Evolutionary conservation across 2,329 filamentous ascomycete species (phyloP).

Genomic region (Chrysosphaeria jannelii): DNA sequence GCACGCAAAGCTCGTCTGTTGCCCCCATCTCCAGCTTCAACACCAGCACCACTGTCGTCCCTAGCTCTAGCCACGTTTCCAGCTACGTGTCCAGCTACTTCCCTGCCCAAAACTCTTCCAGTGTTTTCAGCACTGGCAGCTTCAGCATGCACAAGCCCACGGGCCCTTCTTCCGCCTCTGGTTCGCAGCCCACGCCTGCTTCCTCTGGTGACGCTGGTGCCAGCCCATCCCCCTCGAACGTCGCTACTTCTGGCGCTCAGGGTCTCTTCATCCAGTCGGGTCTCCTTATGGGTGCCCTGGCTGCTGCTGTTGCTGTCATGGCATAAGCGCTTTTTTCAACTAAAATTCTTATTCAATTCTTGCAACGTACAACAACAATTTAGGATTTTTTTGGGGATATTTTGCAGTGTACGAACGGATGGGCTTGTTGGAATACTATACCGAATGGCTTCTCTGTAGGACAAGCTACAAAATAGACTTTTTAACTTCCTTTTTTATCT

Average conservation of each 20-base stretch:
- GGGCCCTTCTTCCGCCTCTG: constrained; percentile 3
- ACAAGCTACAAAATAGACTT: not conserved
- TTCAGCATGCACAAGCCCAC: constrained; percentile 2
- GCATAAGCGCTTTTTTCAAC: constrained; percentile 6
- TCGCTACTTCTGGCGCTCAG: constrained; percentile 7
- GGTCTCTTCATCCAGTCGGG: constrained; percentile 12
- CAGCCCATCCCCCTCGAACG: constrained; percentile 1
- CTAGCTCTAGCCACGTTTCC: constrained; percentile 2
- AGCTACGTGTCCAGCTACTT: constrained; percentile 3
- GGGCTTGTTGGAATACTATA: no score
- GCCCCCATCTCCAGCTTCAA: constrained; percentile 4
- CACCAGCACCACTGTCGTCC: constrained; percentile 4
- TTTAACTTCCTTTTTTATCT: not conserved
- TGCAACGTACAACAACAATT: no score
- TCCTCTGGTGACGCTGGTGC: not conserved
- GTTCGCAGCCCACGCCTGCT: not conserved
- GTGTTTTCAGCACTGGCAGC: constrained; percentile 5
- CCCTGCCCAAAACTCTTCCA: constrained; percentile 1
- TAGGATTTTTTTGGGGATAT: no score
- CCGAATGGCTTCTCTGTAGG: not conserved
- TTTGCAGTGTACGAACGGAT: no score
- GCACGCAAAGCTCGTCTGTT: constrained; percentile 6
- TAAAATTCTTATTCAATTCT: no score
- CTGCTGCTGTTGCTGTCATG: constrained; percentile 12
- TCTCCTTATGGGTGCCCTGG: constrained; percentile 11